phyloP scores from a whole-genome alignment of 768 basidiomycete genomes.

The Paxillus rubicundulus region DNA sequence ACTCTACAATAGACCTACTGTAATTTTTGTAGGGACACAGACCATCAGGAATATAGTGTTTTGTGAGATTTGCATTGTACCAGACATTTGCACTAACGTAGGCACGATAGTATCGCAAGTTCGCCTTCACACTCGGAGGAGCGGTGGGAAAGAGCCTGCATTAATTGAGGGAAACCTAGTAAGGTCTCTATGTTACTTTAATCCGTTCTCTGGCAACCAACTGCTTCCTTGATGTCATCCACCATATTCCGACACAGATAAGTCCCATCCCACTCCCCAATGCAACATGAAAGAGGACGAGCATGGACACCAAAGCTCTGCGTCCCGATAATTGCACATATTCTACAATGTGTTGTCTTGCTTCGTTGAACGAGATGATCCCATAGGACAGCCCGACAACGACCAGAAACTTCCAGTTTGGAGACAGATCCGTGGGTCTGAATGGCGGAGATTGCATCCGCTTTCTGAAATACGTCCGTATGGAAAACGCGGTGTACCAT shows the following conservation, averaged over 20 bases:
- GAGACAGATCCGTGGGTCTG: conserved; percentile 13
- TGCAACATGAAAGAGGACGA: conserved; percentile 24
- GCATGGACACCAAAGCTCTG: conserved; percentile 18
- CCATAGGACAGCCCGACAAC: conserved; percentile 23
- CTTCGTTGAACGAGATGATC: conserved; percentile 18
- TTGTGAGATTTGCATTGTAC: too few relatives aligned
- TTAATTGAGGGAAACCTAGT: too few relatives aligned
- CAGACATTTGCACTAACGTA: too few relatives aligned
- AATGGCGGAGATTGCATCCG: conserved; percentile 14
- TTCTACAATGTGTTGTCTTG: conserved; percentile 13
- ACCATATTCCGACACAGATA: conserved; percentile 27
- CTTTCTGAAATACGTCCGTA: conserved; percentile 43
- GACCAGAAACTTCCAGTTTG: conserved; percentile 27
- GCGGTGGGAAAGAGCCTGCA: too few relatives aligned
- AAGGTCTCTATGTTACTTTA: conserved; percentile 15
- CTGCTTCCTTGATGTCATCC: conserved; percentile 27
- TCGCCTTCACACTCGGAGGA: too few relatives aligned
- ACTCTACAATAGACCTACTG: too few relatives aligned
- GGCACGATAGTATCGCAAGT: too few relatives aligned
- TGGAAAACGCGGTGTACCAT: conserved; percentile 54
- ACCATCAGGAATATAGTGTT: too few relatives aligned
- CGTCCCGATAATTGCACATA: conserved; percentile 14
- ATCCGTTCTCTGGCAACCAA: conserved; percentile 17
- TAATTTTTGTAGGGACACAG: too few relatives aligned
- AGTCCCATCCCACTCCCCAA: conserved; percentile 27